Base-by-base conservation (phyloP, 2,329 filamentous ascomycete species). In the Pestalotiopsis fici region DNA sequence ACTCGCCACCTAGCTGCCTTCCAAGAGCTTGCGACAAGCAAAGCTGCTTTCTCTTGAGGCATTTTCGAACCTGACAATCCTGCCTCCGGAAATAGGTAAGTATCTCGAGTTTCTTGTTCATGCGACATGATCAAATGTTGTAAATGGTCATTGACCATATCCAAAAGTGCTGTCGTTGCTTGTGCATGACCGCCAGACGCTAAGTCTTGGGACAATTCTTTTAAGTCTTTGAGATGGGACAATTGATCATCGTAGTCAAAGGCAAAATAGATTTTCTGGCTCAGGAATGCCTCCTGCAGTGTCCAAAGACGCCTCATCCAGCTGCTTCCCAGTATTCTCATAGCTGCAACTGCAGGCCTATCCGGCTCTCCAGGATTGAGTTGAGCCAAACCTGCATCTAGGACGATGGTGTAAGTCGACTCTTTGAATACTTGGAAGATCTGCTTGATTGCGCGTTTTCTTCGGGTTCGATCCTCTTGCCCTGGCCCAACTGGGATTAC, bases 261-360 rank as follows among this genome's bases (percentile, higher is more conserved):
- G 4, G 31, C 21, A n/a, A 65, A 39, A 11, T 39, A 21, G 3
- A 65, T 59, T 21, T 59, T 13, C 11, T 35, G 27, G 23, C 64
- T 65, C 2, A 65, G 39, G 37, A 28, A 59, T 1, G 28, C 64
- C 27, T 65, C 64, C 43, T 65, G 64, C 11, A 65, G 54, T 18
- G 64, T 65, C 64, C 64, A 65, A 1, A 65, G 64, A 27, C 64
- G 54, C 25, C 64, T 7, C 64, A 65, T 65, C 64, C 64, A 65
- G 4, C 21, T 28, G 21, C 64, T 65, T 12, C 23, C 27, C 11
- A 65, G 54, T 12, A 65, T 47, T 28, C 25, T 47, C 64, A 65
- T 65, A 5, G 64, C 64, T 5, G 63, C 25, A 3, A 9, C 43
- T 3, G 63, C 63, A 12, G 25, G 27, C 27, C 37, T 55, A 5